These are phyloP conservation scores for Coemansia sp. DNA, from an alignment of 192 early-diverging fungal species.

Conservation along the genomic window DNA sequence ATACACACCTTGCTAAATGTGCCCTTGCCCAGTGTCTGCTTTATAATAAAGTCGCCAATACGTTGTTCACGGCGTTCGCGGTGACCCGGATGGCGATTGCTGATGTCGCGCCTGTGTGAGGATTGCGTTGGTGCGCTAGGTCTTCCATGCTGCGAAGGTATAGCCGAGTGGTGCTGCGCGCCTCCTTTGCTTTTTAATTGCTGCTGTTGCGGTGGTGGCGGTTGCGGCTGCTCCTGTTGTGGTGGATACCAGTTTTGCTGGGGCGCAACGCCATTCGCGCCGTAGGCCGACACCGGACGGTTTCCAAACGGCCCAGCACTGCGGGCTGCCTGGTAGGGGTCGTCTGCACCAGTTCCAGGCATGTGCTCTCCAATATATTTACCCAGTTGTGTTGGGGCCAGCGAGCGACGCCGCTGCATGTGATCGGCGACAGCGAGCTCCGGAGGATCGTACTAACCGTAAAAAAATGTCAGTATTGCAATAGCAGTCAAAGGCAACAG, in stretches of 20 bases:
- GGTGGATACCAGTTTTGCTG: slow-evolving; percentile 17
- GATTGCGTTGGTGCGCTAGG: slow-evolving; percentile 7
- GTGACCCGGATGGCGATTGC: slow-evolving; percentile 34
- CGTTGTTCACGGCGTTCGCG: slow-evolving; percentile 42
- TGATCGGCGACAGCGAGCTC: slow-evolving; percentile 35
- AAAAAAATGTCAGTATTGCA: background rate
- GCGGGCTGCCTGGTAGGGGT: slow-evolving; percentile 37
- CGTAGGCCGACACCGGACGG: slow-evolving; percentile 31
- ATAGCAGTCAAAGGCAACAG: background rate
- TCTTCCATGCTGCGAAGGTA: slow-evolving; percentile 12
- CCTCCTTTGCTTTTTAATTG: background rate
- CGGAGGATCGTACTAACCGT: slow-evolving; percentile 46
- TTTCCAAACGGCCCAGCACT: slow-evolving; percentile 11
- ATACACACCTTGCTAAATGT: slow-evolving; percentile 56
- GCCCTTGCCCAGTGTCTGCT: slow-evolving; percentile 51
- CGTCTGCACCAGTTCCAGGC: slow-evolving; percentile 12
- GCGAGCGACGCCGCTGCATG: slow-evolving; percentile 43
- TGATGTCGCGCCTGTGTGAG: slow-evolving; percentile 23
- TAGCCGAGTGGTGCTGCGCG: background rate
- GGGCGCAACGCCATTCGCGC: slow-evolving; percentile 1
- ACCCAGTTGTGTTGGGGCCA: slow-evolving; percentile 37
- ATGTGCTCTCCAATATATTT: slow-evolving; percentile 28
- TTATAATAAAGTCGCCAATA: slow-evolving; percentile 50
- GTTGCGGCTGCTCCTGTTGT: background rate
- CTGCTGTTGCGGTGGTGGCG: slow-evolving; percentile 13